phyloP scores from a whole-genome alignment of 1,284 basidiomycete species.

The Trametes sp. region DNA sequence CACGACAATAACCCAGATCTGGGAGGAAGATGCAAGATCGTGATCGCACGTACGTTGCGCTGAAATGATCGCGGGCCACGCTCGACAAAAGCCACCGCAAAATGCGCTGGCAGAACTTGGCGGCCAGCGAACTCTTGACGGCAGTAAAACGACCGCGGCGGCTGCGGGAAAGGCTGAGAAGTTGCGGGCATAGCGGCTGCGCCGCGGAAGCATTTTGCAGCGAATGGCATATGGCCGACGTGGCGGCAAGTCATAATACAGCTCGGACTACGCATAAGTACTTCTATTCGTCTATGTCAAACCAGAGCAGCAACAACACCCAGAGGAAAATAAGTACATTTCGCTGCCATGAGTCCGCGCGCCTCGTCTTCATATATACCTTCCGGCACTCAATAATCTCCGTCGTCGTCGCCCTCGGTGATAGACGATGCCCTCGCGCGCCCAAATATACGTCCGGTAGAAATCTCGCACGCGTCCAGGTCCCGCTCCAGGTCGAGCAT shows the following conservation, averaged over 20 bases:
- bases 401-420: conserved; percentile 42
- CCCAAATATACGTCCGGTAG: conserved; percentile 30
- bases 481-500: conserved; percentile 43
- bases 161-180: background rate
- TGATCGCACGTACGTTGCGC: conserved; percentile 11
- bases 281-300: conserved; percentile 11
- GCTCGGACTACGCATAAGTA: background rate
- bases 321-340: conserved; percentile 1
- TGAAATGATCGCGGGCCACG: background rate
- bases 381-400: conserved; percentile 14
- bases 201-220: background rate
- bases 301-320: background rate
- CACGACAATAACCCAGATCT: conserved; percentile 22
- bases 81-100: background rate
- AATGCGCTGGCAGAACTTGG: background rate
- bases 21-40: conserved; percentile 23
- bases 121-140: background rate
- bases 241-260: conserved; percentile 6
- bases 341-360: background rate
- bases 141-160: background rate
- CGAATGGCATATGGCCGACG: background rate
- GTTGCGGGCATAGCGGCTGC: background rate
- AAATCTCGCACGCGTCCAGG: conserved; percentile 42
- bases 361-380: background rate
- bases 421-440: conserved; percentile 27